These are phyloP conservation scores for Pseudogymnoascus sp. DNA, from an alignment of 2,329 filamentous ascomycete species.

Conservation along the genomic window DNA sequence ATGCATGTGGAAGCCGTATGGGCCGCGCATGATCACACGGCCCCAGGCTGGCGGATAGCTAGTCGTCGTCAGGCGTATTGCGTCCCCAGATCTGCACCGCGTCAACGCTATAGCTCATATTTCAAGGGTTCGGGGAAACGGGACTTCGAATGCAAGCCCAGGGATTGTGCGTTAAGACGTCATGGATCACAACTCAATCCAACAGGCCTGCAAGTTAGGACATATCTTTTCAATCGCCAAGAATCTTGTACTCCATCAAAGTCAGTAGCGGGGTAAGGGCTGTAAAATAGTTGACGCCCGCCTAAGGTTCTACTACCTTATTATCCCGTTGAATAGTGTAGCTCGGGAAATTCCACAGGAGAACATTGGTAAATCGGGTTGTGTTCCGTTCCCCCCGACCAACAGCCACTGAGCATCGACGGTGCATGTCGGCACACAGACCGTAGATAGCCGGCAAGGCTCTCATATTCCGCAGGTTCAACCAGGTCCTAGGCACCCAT, in stretches of 20 bases:
- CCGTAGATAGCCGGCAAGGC: conserved; percentile 2
- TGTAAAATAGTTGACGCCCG: neutral
- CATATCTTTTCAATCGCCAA: neutral
- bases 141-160: neutral
- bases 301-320: neutral
- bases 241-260: neutral
- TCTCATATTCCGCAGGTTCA: neutral
- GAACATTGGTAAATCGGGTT: neutral
- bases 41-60: neutral
- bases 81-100: neutral
- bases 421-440: neutral
- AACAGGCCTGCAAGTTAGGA: neutral
- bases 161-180: neutral
- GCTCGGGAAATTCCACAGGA: neutral
- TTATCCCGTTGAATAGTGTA: neutral
- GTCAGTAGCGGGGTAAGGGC: neutral
- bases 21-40: conserved; percentile 2
- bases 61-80: neutral
- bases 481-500: neutral
- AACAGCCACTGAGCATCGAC: neutral
- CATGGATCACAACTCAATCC: conserved; percentile 8
- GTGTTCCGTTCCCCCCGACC: conserved; percentile 5
- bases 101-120: neutral
- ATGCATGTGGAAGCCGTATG: conserved; percentile 1
- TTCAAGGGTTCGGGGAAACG: neutral